Conservation (phyloP, 495 filamentous ascomycete genomes). For the Bacidia rubella region DNA sequence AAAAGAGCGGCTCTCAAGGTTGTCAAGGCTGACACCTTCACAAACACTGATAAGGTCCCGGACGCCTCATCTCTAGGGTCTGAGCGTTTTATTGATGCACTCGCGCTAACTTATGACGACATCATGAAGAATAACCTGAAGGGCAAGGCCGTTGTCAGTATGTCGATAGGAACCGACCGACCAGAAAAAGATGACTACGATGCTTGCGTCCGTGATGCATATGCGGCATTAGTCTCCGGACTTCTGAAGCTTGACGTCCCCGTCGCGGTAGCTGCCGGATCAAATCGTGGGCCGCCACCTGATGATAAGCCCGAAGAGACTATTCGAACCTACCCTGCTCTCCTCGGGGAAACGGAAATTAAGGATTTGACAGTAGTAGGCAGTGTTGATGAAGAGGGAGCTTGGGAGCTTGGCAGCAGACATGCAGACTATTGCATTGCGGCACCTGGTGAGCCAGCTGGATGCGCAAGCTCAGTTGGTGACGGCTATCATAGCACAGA, state of each 20-base stretch:
- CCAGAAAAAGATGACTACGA: not conserved
- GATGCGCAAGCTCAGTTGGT: not conserved
- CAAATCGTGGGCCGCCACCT: not conserved
- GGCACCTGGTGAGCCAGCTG: not conserved
- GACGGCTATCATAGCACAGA: not conserved
- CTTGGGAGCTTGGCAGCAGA: not conserved
- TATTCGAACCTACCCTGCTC: not conserved
- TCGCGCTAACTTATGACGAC: not conserved
- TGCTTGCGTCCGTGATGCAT: not conserved
- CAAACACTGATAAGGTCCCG: not conserved
- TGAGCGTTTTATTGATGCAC: not conserved
- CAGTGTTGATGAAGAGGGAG: not conserved
- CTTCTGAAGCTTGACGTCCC: not conserved
- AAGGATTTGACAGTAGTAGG: not conserved
- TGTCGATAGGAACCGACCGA: not conserved
- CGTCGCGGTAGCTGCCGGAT: not conserved
- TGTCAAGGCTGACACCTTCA: not conserved
- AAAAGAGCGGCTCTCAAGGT: not conserved
- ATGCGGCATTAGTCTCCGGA: not conserved
- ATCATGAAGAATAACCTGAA: not conserved
- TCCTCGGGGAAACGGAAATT: not conserved
- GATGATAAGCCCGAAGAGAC: not conserved
- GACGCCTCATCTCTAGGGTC: not conserved
- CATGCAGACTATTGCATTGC: not conserved
- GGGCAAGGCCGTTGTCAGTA: not conserved